Evolutionary conservation across 805 yeast species (phyloP), one percentile per base, ranked within the genome.

Genomic region (Cyberlindnera xylosilytica): DNA sequence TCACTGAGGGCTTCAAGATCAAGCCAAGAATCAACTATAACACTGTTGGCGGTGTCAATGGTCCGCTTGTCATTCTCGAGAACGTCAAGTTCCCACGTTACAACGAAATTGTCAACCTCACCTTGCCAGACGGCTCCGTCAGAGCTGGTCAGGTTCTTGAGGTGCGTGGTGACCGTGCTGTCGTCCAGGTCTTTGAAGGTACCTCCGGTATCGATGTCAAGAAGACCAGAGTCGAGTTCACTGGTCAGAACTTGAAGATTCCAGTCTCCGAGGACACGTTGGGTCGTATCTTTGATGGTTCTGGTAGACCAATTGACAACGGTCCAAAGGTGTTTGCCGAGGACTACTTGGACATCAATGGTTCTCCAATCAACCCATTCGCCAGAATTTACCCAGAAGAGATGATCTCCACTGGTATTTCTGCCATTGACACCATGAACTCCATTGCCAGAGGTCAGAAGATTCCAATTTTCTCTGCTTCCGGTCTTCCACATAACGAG

Each of bases 371-470:
- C 68, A 93, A 93, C 64, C 99, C 99, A 41, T 93, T 70, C 66
- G 95, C 97, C 34, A 90, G 99, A 72, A 93, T 93, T 57, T 95
- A 95, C 66, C 99, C 99, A 23, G 99, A 93, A 75, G 99, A 93
- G 74, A 93, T 93, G 99, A 93, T 93, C 58, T 89, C 97, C 40
- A 95, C 99, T 16, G 99, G 99, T 79, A 78, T 93, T 51, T 90
- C 97, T 37, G 97, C 99, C 38, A 93, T 93, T 63, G 99, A 93
- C 68, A 90, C 97, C 44, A 93, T 93, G 99, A 95, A 93, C 72
- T 91, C 99, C 34, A 93, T 93, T 76, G 99, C 99, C 47, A 87
- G 99, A 79, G 99, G 99, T 56, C 99, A 93, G 74, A 93, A 93
- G 74, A 93, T 93, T 65, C 99, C 99, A 42, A 95, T 93, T 66